These are phyloP conservation scores for Tetraselmis chui DNA, from an alignment of 139 green algal species.

Conservation along the genomic window DNA sequence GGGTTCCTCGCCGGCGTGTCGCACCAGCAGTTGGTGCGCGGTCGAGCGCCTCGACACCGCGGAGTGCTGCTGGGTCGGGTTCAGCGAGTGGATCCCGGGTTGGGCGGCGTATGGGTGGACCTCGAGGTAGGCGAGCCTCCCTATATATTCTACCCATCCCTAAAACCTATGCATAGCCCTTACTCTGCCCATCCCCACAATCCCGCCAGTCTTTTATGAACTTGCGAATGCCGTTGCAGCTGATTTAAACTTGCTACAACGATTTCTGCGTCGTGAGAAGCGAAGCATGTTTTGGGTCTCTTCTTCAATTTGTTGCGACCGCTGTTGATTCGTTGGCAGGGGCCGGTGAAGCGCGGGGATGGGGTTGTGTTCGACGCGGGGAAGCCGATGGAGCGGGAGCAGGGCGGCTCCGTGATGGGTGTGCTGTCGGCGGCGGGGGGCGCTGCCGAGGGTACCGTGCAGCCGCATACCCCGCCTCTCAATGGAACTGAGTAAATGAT, in stretches of 20 bases:
- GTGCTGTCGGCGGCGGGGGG: background rate
- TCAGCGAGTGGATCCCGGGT: slow-evolving; percentile 6
- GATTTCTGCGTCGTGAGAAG: no score
- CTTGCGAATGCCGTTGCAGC: no score
- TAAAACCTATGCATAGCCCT: no score
- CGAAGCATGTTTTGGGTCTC: no score
- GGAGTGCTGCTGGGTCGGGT: slow-evolving; percentile 46
- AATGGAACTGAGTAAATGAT: no score
- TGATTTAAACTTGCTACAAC: no score
- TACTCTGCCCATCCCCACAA: no score
- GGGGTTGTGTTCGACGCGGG: slow-evolving; percentile 75
- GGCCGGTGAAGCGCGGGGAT: slow-evolving; percentile 50
- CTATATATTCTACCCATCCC: no score
- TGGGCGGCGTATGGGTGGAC: background rate
- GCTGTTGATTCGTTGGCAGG: no score
- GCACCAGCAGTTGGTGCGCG: slow-evolving; percentile 72
- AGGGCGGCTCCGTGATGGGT: slow-evolving; percentile 41
- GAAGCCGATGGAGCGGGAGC: slow-evolving; percentile 43
- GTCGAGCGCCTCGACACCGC: slow-evolving; percentile 57
- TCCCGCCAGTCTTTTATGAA: no score
- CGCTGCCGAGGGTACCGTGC: background rate
- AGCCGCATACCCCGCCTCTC: background rate
- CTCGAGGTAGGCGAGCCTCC: background rate
- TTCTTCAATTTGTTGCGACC: no score
- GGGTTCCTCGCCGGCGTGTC: slow-evolving; percentile 66